Base-by-base conservation (phyloP, 2,329 filamentous ascomycete species). In the Cercospora nicotianae region DNA sequence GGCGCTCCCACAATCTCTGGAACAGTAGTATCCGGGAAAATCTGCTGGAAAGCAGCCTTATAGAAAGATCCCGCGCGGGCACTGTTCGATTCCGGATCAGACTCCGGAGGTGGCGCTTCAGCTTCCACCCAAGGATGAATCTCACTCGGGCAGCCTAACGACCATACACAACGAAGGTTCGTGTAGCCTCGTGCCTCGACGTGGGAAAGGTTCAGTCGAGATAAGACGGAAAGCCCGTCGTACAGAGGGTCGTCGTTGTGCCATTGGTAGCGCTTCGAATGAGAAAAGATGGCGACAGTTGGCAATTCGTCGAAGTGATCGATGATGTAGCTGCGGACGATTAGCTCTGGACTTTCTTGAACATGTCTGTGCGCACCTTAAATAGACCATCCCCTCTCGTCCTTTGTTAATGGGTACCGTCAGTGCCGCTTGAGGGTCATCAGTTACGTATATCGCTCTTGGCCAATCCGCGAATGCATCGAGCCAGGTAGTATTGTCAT, bases 291-390 rank as follows among this genome's bases (percentile, higher is more conserved):
- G 67, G 87, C 81, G 48, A 86, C 79, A 73, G 71, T 83, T 2
- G 86, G 83, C 3, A 89, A 82, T 3, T 79, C 72, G 71, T 88
- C 81, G 77, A 89, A 89, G 74, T 86, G 83, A 75, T 87, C 85
- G 73, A 87, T 82, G 23, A 82, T 81, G 68, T 79, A 81, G 20
- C 80, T 82, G 36, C 26, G 1, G 5, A 51, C 13, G 3, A 13
- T 67, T 20, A 63, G 39, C 12, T 45, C 8, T 16, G 23, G 12
- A 6, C 13, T 5, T 30, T 1, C 16, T 23, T 4, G 4, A 0
- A 13, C 28, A 3, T 30, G 9, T 7, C 20, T 23, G 7, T 1
- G 75, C 79, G 67, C 75, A 83, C 80, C 81, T 84, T 62, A 85
- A 69, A 70, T 83, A 84, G 1, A 81, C 82, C 82, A 84, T 84